Base-by-base conservation (phyloP, 169 alveolate genomes). In the Cryptosporidium viatorum region DNA sequence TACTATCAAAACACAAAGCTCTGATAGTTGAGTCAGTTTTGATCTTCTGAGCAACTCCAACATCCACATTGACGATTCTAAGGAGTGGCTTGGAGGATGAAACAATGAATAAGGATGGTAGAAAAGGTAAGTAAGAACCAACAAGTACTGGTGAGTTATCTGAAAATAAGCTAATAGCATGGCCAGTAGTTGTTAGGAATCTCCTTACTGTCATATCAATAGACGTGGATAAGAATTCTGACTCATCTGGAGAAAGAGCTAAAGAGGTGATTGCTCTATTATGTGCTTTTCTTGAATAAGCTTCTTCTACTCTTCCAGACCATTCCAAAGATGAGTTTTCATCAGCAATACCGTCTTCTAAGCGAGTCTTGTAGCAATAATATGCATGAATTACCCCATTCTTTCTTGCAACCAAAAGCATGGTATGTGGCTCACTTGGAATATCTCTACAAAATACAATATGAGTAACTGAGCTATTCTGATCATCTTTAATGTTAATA, bases 151-250 rank as follows among this genome's bases (percentile, higher is more conserved):
- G 97, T 31, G 92, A 94, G 2, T 96, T 94, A 65, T 95, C 97
- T 50, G 94, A 92, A 89, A 95, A 95, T 10, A 95, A 95, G 86
- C 94, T 95, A 41, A 94, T 87, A 59, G 94, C 86, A 41, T 92
- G 94, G 2, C 97, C 97, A 8, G 95, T 94, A 80, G 86, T 39
- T n/a, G 95, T 96, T 62, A 94, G 93, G 94, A 96, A 95, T 51
- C 96, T 94, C 70, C 96, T 93, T 52, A 95, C 95, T n/a, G 97
- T 94, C 93, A 94, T 92, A 84, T 95, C 97, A 23, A 95, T 95
- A 23, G 97, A 95, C 0, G 96, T 74, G 0, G 96, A 92, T 43
- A 95, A 71, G 70, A 93, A 95, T 50, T 92, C 86, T 5, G 94
- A 84, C 26, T 91, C 85, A 86, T 95, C 96, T 16, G 94, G 95